Base-by-base conservation (phyloP, 208 protist species). In the Trypanosoma theileri region DNA sequence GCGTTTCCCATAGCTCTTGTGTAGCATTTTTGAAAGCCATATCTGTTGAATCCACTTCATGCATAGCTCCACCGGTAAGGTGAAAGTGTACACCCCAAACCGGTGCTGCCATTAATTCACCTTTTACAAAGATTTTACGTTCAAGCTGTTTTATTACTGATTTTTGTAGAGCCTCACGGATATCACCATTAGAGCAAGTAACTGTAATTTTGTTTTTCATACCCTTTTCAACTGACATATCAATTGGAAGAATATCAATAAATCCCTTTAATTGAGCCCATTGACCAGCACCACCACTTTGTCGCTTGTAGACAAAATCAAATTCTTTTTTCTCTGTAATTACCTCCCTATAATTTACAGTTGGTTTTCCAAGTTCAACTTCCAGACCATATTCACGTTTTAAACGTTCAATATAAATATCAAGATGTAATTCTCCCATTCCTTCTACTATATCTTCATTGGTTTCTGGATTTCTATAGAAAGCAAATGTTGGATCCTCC, bases 31-130 rank as follows among this genome's bases (percentile, higher is more conserved):
- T 91, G 88, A 99, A 99, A 16, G 98, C 98, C 67, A 99, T 77
- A 73, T 99, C 98, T 70, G 86, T 98, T n/a, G 98, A 99, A 81
- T 99, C 98, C 50, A 99, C 98, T 71, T 96, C 87, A 81, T 99
- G 98, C 85, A 96, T 94, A 22, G 74, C 78, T 76, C 98, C 98
- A 67, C 99, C 98, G 44, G 84, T 91, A 22, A 99, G 88, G 65
- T 97, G 88, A 63, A 98, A 97, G 67, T 95, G 91, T 35, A 99
- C 92, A 50, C 98, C 98, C 91, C 94, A 97, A 31, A 98, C 91
- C 26, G 96, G 98, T 17, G 95, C 87, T n/a, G 88, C 92, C 67
- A 98, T 98, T 26, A 99, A 84, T 72, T 98, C 91, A 21, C 98
- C 97, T 74, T 93, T 96, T 2, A 89, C 69, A 69, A 97, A 93